Conservation (phyloP, 371 early-diverging fungal species). For the Mortierella polycephala region DNA sequence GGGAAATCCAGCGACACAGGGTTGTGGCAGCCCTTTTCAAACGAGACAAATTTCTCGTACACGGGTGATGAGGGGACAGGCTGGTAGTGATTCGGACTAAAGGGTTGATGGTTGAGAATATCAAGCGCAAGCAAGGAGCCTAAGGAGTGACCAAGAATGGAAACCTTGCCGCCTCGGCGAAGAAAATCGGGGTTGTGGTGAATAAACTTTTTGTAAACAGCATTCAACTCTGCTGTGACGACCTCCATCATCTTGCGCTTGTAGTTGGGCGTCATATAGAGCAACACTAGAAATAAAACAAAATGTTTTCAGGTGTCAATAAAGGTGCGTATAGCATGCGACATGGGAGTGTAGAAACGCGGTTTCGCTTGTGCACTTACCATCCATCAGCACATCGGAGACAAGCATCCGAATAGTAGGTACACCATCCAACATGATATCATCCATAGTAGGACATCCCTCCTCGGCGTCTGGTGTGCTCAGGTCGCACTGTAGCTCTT, state of each 20-base stretch:
- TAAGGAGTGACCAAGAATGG: slow-evolving; percentile 84
- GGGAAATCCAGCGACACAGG: slow-evolving; percentile 57
- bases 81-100: slow-evolving; percentile 48
- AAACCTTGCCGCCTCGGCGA: slow-evolving; percentile 73
- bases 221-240: slow-evolving; percentile 78
- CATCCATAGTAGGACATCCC: slow-evolving; percentile 74
- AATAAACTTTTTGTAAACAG: slow-evolving; percentile 74
- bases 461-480: slow-evolving; percentile 67
- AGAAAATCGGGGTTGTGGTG: slow-evolving; percentile 79
- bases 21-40: slow-evolving; percentile 21
- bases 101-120: slow-evolving; percentile 75
- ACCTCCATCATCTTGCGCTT: slow-evolving; percentile 82
- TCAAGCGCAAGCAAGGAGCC: slow-evolving; percentile 85
- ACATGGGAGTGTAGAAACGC: neutral
- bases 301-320: neutral
- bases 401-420: slow-evolving; percentile 84
- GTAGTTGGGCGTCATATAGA: slow-evolving; percentile 86
- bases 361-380: slow-evolving; percentile 54
- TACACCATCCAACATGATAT: slow-evolving; percentile 83
- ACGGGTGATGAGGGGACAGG: slow-evolving; percentile 48
- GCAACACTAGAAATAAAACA: slow-evolving; percentile 63
- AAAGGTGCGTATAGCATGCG: neutral
- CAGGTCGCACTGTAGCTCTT: slow-evolving; percentile 63
- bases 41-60: slow-evolving; percentile 43
- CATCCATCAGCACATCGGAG: slow-evolving; percentile 84